phyloP scores from a whole-genome alignment of 1,284 basidiomycete species.

The Lentinula novae-zelandiae region DNA sequence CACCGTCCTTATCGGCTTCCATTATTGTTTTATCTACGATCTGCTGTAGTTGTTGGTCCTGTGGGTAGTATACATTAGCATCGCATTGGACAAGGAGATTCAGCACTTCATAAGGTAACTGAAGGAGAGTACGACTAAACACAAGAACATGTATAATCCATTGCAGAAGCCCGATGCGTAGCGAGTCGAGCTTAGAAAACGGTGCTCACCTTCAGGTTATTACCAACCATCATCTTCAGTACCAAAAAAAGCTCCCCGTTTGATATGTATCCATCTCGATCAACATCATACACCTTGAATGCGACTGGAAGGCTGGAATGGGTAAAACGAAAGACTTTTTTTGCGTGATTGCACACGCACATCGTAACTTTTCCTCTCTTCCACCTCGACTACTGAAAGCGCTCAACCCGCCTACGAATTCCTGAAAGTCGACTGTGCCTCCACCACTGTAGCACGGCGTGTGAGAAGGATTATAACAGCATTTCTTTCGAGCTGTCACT shows the following conservation, averaged over 20 bases:
- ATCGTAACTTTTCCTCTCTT: slow-evolving; percentile 94
- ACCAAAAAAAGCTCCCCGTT: slow-evolving; percentile 98
- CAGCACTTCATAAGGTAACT: not conserved
- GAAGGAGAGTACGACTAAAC: not conserved
- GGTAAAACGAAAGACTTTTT: slow-evolving; percentile 14
- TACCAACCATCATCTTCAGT: slow-evolving; percentile 99
- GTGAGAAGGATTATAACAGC: not conserved
- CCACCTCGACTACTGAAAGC: slow-evolving; percentile 97
- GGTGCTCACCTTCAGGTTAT: slow-evolving; percentile 81
- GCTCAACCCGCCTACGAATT: slow-evolving; percentile 96
- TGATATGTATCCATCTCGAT: slow-evolving; percentile 96
- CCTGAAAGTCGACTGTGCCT: slow-evolving; percentile 98
- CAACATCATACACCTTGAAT: slow-evolving; percentile 99
- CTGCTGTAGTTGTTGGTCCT: slow-evolving; percentile 98
- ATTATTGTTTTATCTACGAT: slow-evolving; percentile 99
- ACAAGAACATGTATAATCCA: not conserved
- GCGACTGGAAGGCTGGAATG: slow-evolving; percentile 58
- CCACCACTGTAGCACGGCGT: slow-evolving; percentile 64
- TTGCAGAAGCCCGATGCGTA: not conserved
- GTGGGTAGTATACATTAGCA: not conserved
- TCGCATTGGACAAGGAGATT: not conserved
- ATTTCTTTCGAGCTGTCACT: slow-evolving; percentile 27
- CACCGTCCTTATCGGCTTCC: slow-evolving; percentile 98
- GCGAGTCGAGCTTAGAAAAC: slow-evolving; percentile 13
- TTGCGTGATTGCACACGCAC: slow-evolving; percentile 44